Conservation (phyloP, 2,329 filamentous ascomycete species). For the Colletotrichum chrysophilum region DNA sequence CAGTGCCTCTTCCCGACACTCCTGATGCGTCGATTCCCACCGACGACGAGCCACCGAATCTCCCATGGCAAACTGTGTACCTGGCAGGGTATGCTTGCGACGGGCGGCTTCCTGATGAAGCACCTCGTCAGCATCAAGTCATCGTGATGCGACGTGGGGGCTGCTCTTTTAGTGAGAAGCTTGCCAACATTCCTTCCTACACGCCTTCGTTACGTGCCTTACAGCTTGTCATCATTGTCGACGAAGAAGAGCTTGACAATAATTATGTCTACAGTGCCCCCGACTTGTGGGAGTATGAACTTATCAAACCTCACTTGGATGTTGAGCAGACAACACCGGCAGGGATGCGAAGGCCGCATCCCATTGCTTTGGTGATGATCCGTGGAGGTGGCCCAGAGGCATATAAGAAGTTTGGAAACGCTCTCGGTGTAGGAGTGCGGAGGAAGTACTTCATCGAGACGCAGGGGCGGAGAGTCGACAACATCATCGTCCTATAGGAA, state of each 20-base stretch:
- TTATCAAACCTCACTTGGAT: constrained; percentile 73
- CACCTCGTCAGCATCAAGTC: constrained; percentile 69
- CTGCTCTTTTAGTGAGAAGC: constrained; percentile 84
- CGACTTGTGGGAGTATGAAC: constrained; percentile 28
- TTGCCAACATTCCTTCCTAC: constrained; percentile 83
- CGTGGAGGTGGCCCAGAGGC: constrained; percentile 65
- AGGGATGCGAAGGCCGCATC: constrained; percentile 72
- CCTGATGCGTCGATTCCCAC: constrained; percentile 56
- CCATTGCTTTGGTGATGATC: constrained; percentile 84
- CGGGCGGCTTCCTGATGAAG: constrained; percentile 56
- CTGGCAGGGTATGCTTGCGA: constrained; percentile 74
- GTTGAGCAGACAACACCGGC: constrained; percentile 72
- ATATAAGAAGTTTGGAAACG: constrained; percentile 66
- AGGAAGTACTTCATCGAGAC: constrained; percentile 82
- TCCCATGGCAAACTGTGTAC: constrained; percentile 75
- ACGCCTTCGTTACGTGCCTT: constrained; percentile 65
- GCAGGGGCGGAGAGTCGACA: constrained; percentile 78
- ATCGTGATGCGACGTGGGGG: constrained; percentile 83
- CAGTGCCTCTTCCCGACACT: constrained; percentile 73
- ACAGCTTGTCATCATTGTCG: constrained; percentile 82
- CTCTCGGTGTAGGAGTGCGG: constrained; percentile 75
- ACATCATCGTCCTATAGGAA: constrained; percentile 67
- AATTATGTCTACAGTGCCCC: constrained; percentile 26
- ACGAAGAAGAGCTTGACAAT: constrained; percentile 38
- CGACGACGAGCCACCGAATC: constrained; percentile 40